Base-by-base conservation (phyloP, 2,329 filamentous ascomycete species). In the Neurospora crassa region DNA sequence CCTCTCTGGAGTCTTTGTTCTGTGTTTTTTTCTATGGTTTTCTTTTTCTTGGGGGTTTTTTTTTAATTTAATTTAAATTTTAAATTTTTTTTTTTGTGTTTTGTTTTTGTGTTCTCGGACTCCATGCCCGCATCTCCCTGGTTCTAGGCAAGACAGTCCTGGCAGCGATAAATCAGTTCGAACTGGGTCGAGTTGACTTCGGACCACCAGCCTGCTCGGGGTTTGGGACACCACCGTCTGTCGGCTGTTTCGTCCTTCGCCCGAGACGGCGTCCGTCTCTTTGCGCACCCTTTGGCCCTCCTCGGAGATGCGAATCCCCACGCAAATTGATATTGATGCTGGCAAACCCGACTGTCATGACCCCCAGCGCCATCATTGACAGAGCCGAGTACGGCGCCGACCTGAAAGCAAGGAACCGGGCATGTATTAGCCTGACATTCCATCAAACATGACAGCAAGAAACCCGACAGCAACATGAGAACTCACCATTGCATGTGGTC, bases 131-230 rank as follows among this genome's bases (percentile, higher is more conserved):
- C 5, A 5, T 84, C 84, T 37, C 83, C 81, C 45, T 87, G 82
- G 74, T 85, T 79, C 84, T 86, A 89, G 1, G 81, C 76, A 29
- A 88, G 80, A 77, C 87, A 89, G 74, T 84, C 83, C 74, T 89
- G 79, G 79, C 90, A 92, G 68, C 88, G 84, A 80, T 90, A 92
- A n/a, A 91, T 84, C 68, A 91, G 77, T 67, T 86, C 86, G 78
- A 87, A 92, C 74, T 86, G 81, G 40, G 86, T 88, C n/a, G 83
- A 82, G 75, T 86, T 90, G 71, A 91, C 82, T 16, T 42, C 42
- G 42, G 42, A 16, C 8, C 42, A 43, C 2, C 42, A 43, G 18
- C 7, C 42, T 43, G 42, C 3, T 43, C 8, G 42, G 42, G 42
- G 42, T n/a, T 10, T 18, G 42, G 18, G 42, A 45, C 42, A 45